phyloP scores from a whole-genome alignment of 371 early-diverging fungal species.

The Thermomucor indicae-seudaticae region DNA sequence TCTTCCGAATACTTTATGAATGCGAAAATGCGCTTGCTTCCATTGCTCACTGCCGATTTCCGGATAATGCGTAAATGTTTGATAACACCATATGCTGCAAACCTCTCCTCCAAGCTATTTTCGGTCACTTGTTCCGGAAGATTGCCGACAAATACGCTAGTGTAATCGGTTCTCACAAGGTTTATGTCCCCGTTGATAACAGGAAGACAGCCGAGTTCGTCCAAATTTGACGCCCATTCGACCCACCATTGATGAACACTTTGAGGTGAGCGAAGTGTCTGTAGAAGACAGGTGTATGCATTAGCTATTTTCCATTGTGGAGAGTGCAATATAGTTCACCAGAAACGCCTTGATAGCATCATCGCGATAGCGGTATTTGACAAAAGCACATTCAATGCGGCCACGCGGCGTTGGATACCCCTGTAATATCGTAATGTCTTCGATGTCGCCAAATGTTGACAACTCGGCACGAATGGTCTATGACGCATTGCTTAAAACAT shows the following conservation, averaged over 20 bases:
- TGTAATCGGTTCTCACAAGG: slow-evolving; percentile 36
- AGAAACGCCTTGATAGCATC: slow-evolving; percentile 77
- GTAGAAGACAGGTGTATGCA: background rate
- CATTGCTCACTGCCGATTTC: slow-evolving; percentile 12
- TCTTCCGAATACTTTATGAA: slow-evolving; percentile 63
- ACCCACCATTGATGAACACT: slow-evolving; percentile 46
- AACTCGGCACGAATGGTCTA: slow-evolving; percentile 12
- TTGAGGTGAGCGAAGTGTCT: background rate
- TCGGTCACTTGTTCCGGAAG: slow-evolving; percentile 52
- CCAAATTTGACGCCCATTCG: slow-evolving; percentile 68
- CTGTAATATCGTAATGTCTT: slow-evolving; percentile 62
- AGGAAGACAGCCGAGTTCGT: slow-evolving; percentile 3
- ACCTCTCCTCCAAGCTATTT: slow-evolving; percentile 41
- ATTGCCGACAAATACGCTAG: slow-evolving; percentile 68
- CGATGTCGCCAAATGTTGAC: slow-evolving; percentile 58
- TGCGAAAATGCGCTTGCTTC: slow-evolving; percentile 48
- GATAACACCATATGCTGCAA: slow-evolving; percentile 59
- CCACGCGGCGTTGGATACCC: slow-evolving; percentile 26
- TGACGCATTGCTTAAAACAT: background rate
- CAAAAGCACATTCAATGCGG: slow-evolving; percentile 55
- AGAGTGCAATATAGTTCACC: slow-evolving; percentile 27
- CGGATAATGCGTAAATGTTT: slow-evolving; percentile 45
- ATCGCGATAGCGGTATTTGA: slow-evolving; percentile 73
- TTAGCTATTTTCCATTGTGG: background rate
- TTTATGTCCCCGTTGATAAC: background rate